Conservation (phyloP, 2,329 filamentous ascomycete species). For the Aspergillus fumigatiaffinis region DNA sequence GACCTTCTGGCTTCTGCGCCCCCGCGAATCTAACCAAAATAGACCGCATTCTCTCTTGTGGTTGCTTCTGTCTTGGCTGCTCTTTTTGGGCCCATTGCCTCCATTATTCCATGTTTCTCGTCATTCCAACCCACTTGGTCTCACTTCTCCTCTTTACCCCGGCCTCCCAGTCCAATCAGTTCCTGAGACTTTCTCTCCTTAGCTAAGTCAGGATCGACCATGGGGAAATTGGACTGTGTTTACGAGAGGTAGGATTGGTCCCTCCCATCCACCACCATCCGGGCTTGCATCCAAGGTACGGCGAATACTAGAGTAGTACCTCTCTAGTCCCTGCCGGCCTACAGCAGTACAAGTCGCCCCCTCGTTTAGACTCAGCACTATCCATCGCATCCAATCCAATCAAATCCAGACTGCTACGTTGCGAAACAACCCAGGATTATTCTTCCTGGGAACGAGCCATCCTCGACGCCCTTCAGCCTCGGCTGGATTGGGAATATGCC, state of each 20-base stretch:
- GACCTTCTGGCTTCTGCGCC: neutral
- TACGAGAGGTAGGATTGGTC: neutral
- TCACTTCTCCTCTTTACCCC: constrained; percentile 1
- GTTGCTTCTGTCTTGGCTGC: neutral
- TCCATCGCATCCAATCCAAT: neutral
- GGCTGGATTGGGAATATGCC: neutral
- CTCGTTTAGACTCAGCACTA: neutral
- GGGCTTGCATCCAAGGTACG: neutral
- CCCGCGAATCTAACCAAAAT: neutral
- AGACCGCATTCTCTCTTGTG: neutral
- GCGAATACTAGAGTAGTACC: too few relatives aligned
- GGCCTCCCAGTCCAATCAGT: constrained; percentile 6
- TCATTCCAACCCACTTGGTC: neutral
- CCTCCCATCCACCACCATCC: too few relatives aligned
- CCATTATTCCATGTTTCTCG: neutral
- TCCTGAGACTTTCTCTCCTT: neutral
- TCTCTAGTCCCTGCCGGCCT: too few relatives aligned
- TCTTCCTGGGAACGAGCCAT: neutral
- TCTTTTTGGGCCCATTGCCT: neutral
- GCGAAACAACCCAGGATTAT: neutral
- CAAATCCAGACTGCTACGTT: neutral
- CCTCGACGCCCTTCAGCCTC: neutral
- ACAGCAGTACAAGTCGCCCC: neutral
- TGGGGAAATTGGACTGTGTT: constrained; percentile 15
- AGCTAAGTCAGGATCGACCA: constrained; percentile 10